Conservation (phyloP, 345 rosid species). For the Hypericum androsaemum region DNA sequence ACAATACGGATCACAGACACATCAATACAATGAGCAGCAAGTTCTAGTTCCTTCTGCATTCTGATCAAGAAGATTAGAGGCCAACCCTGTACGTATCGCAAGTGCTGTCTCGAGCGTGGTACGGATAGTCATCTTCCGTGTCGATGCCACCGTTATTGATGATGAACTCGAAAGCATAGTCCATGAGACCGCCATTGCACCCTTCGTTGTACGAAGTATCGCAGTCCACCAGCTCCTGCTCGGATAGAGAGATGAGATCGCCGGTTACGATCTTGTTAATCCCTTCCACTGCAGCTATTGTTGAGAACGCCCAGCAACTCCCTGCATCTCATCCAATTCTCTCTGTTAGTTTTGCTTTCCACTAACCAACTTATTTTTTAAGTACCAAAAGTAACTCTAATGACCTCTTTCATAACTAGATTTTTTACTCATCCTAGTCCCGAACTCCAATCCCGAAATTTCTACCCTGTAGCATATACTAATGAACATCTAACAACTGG, state of each 20-base stretch:
- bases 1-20: not conserved
- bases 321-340: slow-evolving; percentile 7
- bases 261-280: slow-evolving; percentile 28
- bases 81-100: slow-evolving; percentile 21
- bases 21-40: not conserved
- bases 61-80: not conserved
- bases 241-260: slow-evolving; percentile 19
- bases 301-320: slow-evolving; percentile 31
- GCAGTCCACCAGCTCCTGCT: slow-evolving; percentile 26
- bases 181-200: slow-evolving; percentile 29
- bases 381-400: too few relatives aligned
- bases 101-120: slow-evolving; percentile 11
- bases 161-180: slow-evolving; percentile 23
- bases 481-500: too few relatives aligned
- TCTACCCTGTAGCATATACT: too few relatives aligned
- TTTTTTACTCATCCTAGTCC: too few relatives aligned
- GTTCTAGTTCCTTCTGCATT: not conserved
- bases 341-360: not conserved
- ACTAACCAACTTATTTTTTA: too few relatives aligned
- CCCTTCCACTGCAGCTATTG: slow-evolving; percentile 24
- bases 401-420: too few relatives aligned
- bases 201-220: slow-evolving; percentile 19
- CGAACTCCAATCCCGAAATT: too few relatives aligned
- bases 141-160: slow-evolving; percentile 24
- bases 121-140: slow-evolving; percentile 20